A percentile compares a stretch with the other conserved stretches of the same genome.
phyloP scores from a whole-genome alignment of 345 rosid species.

The Punica granatum region DNA sequence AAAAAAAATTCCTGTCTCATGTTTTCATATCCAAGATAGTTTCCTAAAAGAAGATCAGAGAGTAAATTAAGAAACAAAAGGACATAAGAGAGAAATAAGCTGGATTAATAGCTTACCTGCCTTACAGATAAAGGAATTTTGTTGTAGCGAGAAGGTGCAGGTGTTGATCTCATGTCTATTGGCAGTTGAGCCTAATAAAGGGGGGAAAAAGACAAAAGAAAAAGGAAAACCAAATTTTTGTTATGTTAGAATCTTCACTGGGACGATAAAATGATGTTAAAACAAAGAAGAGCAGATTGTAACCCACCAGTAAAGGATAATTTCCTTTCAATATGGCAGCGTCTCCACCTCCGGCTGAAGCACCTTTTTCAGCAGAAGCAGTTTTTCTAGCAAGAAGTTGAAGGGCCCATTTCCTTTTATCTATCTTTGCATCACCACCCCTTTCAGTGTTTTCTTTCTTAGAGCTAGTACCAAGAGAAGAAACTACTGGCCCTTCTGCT shows the following conservation, averaged over 20 bases:
- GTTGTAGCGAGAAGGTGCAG: slow-evolving; percentile 65
- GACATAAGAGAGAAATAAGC: background rate
- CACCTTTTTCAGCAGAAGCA: slow-evolving; percentile 45
- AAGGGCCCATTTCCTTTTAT: slow-evolving; percentile 92
- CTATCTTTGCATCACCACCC: slow-evolving; percentile 53
- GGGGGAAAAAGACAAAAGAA: background rate
- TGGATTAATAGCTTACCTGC: slow-evolving; percentile 44
- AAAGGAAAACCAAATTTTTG: background rate
- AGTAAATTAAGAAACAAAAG: background rate
- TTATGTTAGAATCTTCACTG: background rate
- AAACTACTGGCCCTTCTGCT: slow-evolving; percentile 16
- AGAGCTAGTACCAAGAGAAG: slow-evolving; percentile 16
- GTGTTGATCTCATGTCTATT: slow-evolving; percentile 67
- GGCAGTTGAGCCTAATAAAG: slow-evolving; percentile 71
- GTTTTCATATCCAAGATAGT: no score
- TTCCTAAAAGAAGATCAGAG: background rate
- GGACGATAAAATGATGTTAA: background rate
- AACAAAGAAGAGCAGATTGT: background rate
- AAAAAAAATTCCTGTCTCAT: no score
- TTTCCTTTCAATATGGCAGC: slow-evolving; percentile 58
- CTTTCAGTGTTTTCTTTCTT: slow-evolving; percentile 30
- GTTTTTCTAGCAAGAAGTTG: slow-evolving; percentile 91
- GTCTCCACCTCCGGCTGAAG: slow-evolving; percentile 44
- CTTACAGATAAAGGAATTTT: slow-evolving; percentile 80
- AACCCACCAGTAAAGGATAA: slow-evolving; percentile 77